phyloP scores from a whole-genome alignment of 2,329 filamentous ascomycete genomes.

The Ciborinia camelliae region DNA sequence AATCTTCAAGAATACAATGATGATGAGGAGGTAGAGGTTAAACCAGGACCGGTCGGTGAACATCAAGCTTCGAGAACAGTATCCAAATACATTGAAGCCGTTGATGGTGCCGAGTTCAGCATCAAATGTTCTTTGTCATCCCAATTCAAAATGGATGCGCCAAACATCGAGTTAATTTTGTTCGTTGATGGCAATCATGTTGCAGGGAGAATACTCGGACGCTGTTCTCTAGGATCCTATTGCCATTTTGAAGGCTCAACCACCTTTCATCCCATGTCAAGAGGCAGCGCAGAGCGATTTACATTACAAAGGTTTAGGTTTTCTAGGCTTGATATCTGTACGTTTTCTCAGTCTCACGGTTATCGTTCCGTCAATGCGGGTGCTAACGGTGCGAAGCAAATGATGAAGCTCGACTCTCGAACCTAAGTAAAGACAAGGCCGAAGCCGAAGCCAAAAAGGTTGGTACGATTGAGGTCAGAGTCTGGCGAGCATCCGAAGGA shows the following conservation, averaged over 20 bases:
- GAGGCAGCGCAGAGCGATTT: background rate
- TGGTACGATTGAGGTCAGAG: slow-evolving; percentile 2
- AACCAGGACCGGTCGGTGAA: background rate
- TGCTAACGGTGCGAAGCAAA: background rate
- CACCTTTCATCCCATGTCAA: background rate
- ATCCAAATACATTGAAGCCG: slow-evolving; percentile 15
- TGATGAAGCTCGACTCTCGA: background rate
- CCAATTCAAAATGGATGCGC: background rate
- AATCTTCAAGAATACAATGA: slow-evolving; percentile 8
- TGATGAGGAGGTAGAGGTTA: slow-evolving; percentile 14
- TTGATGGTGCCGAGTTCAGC: slow-evolving; percentile 6
- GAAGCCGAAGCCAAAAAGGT: slow-evolving; percentile 9
- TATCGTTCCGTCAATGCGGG: too few relatives aligned
- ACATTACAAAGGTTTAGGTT: background rate
- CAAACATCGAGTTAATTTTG: background rate
- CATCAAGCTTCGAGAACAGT: slow-evolving; percentile 11
- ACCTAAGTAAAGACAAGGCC: background rate
- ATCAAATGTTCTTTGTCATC: background rate
- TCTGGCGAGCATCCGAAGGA: background rate
- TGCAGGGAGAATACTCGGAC: accelerated
- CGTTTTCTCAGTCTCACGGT: background rate
- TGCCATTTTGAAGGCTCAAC: background rate
- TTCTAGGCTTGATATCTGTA: slow-evolving; percentile 9
- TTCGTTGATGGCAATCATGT: background rate
- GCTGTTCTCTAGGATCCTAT: too few relatives aligned